Percentiles rank a stretch among this genome's conserved stretches.
phyloP scores from a whole-genome alignment of 768 basidiomycete genomes.

The Fomitopsis pulvina region DNA sequence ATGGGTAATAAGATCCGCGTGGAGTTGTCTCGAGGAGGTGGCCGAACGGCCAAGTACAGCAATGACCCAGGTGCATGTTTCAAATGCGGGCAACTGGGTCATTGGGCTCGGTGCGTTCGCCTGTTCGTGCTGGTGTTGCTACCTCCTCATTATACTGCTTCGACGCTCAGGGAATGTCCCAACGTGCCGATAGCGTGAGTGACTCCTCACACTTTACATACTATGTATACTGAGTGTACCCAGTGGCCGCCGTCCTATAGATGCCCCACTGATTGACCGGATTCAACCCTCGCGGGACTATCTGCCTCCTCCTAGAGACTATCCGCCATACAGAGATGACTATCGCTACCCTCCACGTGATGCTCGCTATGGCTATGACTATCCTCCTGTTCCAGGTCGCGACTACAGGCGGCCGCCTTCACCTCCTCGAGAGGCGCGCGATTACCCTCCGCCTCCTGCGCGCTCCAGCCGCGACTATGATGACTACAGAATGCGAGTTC shows the following conservation, averaged over 20 bases:
- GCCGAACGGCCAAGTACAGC: slow-evolving; percentile 71
- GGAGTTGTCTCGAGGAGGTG: slow-evolving; percentile 79
- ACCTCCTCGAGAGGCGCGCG: slow-evolving; percentile 61
- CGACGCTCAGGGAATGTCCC: slow-evolving; percentile 61
- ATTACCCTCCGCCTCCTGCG: slow-evolving; percentile 47
- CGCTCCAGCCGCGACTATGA: slow-evolving; percentile 56
- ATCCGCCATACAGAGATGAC: slow-evolving; percentile 47
- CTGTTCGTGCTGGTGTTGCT: slow-evolving; percentile 3
- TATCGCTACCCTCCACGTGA: slow-evolving; percentile 46
- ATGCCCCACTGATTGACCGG: slow-evolving; percentile 51
- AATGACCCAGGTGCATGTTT: slow-evolving; percentile 88
- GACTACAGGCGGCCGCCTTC: slow-evolving; percentile 58
- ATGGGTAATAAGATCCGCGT: slow-evolving; percentile 93
- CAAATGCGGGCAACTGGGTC: slow-evolving; percentile 78
- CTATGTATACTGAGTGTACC: not conserved
- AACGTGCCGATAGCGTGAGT: slow-evolving; percentile 48
- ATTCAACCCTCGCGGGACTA: slow-evolving; percentile 50
- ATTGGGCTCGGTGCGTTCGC: slow-evolving; percentile 75
- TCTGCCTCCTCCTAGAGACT: slow-evolving; percentile 35
- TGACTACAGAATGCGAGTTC: slow-evolving; percentile 57
- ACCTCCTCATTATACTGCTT: not conserved
- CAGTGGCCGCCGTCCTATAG: slow-evolving; percentile 30
- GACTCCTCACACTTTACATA: not conserved
- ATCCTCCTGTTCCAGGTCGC: slow-evolving; percentile 32
- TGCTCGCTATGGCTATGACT: slow-evolving; percentile 52